A percentile compares a stretch with the other conserved stretches of the same genome.
Evolutionary conservation across 441 rosid genomes (phyloP).

Genomic region (Mallotus repandus): DNA sequence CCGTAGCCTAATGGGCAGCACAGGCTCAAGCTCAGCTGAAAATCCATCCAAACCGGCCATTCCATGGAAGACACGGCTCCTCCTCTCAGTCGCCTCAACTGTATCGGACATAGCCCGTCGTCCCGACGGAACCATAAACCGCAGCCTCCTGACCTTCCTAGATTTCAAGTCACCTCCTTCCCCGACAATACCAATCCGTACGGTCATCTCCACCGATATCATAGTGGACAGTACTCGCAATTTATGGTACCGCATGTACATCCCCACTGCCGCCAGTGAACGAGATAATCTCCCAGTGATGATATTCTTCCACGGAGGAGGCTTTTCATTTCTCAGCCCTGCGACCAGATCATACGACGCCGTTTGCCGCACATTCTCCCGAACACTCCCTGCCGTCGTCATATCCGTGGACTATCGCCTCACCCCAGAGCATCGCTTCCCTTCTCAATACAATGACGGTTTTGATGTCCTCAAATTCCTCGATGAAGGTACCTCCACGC

Average conservation of each 20-base stretch:
- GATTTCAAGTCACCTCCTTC: conserved; percentile 50
- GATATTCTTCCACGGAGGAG: conserved; percentile 86
- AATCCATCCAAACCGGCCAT: conserved; percentile 13
- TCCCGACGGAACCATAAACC: conserved; percentile 57
- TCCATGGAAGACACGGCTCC: conserved; percentile 60
- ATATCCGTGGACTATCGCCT: conserved; percentile 78
- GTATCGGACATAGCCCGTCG: conserved; percentile 41
- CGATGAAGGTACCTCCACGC: conserved; percentile 26
- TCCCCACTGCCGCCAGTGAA: conserved; percentile 30
- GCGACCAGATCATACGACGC: conserved; percentile 44
- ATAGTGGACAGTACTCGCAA: conserved; percentile 53
- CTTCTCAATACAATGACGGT: conserved; percentile 74
- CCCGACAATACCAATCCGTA: conserved; percentile 37
- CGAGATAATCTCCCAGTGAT: conserved; percentile 47
- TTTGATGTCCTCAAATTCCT: conserved; percentile 53
- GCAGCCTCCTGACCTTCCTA: conserved; percentile 47
- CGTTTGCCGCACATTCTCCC: conserved; percentile 63
- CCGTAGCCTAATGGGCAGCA: neutral
- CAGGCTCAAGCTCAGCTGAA: neutral
- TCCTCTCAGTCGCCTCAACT: conserved; percentile 32
- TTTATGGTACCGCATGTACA: conserved; percentile 74
- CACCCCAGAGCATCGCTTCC: conserved; percentile 66
- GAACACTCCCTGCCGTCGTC: conserved; percentile 45
- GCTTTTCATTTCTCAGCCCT: conserved; percentile 63
- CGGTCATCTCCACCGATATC: conserved; percentile 58